Evolutionary conservation across 441 rosid genomes (phyloP).

Genomic region (Populus hybrid): DNA sequence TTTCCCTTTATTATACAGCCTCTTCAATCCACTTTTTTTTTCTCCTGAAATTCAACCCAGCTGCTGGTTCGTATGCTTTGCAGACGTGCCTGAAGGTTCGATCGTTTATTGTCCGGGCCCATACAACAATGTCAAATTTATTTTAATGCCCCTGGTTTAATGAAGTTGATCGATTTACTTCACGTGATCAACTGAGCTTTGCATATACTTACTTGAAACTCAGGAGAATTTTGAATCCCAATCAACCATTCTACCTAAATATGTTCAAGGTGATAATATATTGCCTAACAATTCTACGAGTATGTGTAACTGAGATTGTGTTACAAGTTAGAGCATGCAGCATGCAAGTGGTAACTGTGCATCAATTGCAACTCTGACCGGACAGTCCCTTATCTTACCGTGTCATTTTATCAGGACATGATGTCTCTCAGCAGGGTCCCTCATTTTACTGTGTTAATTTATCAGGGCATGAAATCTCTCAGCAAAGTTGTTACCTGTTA

Average conservation of each 20-base stretch:
- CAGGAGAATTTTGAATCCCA: slow-evolving; percentile 59
- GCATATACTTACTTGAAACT: slow-evolving; percentile 85
- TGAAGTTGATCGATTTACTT: slow-evolving; percentile 86
- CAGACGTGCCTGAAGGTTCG: slow-evolving; percentile 94
- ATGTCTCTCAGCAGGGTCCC: background rate
- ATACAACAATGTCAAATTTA: slow-evolving; percentile 92
- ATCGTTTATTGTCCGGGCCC: slow-evolving; percentile 76
- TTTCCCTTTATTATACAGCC: slow-evolving; percentile 6
- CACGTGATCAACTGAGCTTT: slow-evolving; percentile 94
- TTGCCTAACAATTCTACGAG: background rate
- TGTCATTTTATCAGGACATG: background rate
- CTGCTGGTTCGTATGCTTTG: slow-evolving; percentile 21
- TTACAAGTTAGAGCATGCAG: background rate
- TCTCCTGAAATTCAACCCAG: slow-evolving; percentile 9
- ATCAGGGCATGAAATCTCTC: background rate
- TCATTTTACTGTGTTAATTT: background rate
- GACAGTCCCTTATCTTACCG: background rate
- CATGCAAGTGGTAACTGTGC: slow-evolving; percentile 5
- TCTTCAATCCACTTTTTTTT: background rate
- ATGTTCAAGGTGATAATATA: slow-evolving; percentile 73
- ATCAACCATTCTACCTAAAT: slow-evolving; percentile 60
- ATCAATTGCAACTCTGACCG: background rate
- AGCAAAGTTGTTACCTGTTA: background rate
- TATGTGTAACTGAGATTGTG: background rate
- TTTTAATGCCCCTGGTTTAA: slow-evolving; percentile 93